A percentile compares a stretch with the other conserved stretches of the same genome.
Evolutionary conservation across 768 basidiomycete species (phyloP).

Genomic region (Dioszegia hungarica): DNA sequence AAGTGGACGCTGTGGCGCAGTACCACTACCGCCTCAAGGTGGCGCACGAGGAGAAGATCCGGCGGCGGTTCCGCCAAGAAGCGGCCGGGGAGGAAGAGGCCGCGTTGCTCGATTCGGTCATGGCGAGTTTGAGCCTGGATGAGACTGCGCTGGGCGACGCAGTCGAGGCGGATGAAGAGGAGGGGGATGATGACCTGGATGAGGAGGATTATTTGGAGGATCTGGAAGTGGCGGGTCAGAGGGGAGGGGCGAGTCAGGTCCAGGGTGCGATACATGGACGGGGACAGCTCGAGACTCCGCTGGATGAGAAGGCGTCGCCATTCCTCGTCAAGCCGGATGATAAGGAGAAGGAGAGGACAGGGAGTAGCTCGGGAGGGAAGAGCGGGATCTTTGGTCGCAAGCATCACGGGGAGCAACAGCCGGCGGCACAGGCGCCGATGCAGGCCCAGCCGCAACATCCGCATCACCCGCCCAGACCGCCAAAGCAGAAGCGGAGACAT

Average conservation of each 20-base stretch:
- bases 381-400: slow-evolving; percentile 2
- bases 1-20: slow-evolving; percentile 80
- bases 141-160: slow-evolving; percentile 71
- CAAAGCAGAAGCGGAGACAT: slow-evolving; percentile 11
- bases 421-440: not conserved
- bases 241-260: slow-evolving; percentile 3
- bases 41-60: slow-evolving; percentile 82
- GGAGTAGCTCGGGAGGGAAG: slow-evolving; percentile 1
- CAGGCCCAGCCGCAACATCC: not conserved
- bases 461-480: not conserved
- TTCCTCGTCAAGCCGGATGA: not conserved
- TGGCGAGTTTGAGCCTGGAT: slow-evolving; percentile 74
- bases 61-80: slow-evolving; percentile 70
- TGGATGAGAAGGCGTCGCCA: slow-evolving; percentile 1
- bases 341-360: slow-evolving; percentile 2
- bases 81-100: slow-evolving; percentile 63
- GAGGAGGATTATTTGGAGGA: slow-evolving; percentile 40
- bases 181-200: slow-evolving; percentile 58
- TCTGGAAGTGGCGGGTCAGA: not conserved
- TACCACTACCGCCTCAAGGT: slow-evolving; percentile 96
- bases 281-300: not conserved
- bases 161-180: slow-evolving; percentile 60
- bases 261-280: slow-evolving; percentile 2
- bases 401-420: not conserved
- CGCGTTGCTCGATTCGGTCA: slow-evolving; percentile 73